These are phyloP conservation scores for Fusarium piperis DNA, from an alignment of 2,329 filamentous ascomycete species.

Conservation along the genomic window DNA sequence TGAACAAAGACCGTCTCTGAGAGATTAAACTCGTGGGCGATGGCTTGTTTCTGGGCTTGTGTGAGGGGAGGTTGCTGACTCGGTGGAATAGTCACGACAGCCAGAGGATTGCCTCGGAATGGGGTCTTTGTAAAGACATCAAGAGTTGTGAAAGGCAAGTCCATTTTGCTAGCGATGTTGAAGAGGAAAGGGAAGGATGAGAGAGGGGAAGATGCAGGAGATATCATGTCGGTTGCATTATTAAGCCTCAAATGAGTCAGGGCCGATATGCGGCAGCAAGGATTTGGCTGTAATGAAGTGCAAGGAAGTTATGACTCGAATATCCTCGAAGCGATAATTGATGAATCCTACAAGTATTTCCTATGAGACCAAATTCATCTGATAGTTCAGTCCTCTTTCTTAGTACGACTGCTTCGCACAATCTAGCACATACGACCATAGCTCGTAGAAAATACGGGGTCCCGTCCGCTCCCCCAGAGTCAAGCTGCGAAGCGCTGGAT, in stretches of 20 bases:
- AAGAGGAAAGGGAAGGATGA: not conserved
- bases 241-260: not conserved
- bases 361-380: not conserved
- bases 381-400: not conserved
- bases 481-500: not conserved
- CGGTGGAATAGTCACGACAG: conserved; percentile 63
- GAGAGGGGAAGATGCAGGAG: not conserved
- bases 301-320: not conserved
- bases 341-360: not conserved
- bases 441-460: not conserved
- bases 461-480: not conserved
- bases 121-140: conserved; percentile 65
- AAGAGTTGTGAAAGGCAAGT: conserved; percentile 60
- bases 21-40: conserved; percentile 70
- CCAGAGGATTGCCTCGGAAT: conserved; percentile 67
- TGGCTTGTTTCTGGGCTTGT: conserved; percentile 63
- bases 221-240: not conserved
- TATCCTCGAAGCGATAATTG: not conserved
- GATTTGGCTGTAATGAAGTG: not conserved
- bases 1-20: conserved; percentile 72
- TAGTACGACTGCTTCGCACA: not conserved
- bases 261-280: not conserved
- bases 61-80: conserved; percentile 41
- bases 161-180: conserved; percentile 29
- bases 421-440: not conserved